Percentiles rank a stretch among this genome's conserved stretches.
These are phyloP conservation scores for Entoloma clypeatum DNA, from an alignment of 1,284 basidiomycete species.

Conservation along the genomic window DNA sequence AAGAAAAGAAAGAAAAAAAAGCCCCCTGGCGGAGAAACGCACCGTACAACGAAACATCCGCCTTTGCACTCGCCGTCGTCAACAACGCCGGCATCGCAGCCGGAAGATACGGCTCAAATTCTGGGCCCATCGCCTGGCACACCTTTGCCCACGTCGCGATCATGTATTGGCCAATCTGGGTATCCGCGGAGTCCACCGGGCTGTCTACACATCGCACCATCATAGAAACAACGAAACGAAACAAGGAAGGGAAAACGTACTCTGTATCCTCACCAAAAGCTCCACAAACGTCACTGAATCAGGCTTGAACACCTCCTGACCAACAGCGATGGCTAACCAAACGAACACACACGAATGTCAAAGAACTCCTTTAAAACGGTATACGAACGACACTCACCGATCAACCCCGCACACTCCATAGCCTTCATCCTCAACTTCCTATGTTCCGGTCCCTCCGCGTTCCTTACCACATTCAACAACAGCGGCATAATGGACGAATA, in stretches of 20 bases:
- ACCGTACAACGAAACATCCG: slow-evolving; percentile 77
- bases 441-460: slow-evolving; percentile 64
- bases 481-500: slow-evolving; percentile 76
- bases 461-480: slow-evolving; percentile 64
- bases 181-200: slow-evolving; percentile 60
- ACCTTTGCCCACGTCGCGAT: slow-evolving; percentile 82
- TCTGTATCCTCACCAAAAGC: slow-evolving; percentile 75
- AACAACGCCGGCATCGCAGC: slow-evolving; percentile 78
- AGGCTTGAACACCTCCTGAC: slow-evolving; percentile 68
- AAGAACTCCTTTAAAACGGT: not conserved
- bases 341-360: not conserved
- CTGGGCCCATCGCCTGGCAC: slow-evolving; percentile 73
- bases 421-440: slow-evolving; percentile 70
- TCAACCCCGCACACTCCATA: slow-evolving; percentile 83
- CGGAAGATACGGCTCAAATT: slow-evolving; percentile 81
- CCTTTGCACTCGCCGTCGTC: slow-evolving; percentile 73
- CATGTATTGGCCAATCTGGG: slow-evolving; percentile 64
- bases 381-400: slow-evolving; percentile 44
- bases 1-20: slow-evolving; percentile 2
- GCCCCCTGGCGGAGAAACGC: no score
- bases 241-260: slow-evolving; percentile 33
- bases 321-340: slow-evolving; percentile 72
- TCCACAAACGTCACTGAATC: slow-evolving; percentile 74
- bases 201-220: slow-evolving; percentile 41
- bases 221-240: not conserved